A percentile compares a stretch with the other conserved stretches of the same genome.
These are phyloP conservation scores for Malbranchea zuffiana DNA, from an alignment of 2,329 filamentous ascomycete species.

Conservation along the genomic window DNA sequence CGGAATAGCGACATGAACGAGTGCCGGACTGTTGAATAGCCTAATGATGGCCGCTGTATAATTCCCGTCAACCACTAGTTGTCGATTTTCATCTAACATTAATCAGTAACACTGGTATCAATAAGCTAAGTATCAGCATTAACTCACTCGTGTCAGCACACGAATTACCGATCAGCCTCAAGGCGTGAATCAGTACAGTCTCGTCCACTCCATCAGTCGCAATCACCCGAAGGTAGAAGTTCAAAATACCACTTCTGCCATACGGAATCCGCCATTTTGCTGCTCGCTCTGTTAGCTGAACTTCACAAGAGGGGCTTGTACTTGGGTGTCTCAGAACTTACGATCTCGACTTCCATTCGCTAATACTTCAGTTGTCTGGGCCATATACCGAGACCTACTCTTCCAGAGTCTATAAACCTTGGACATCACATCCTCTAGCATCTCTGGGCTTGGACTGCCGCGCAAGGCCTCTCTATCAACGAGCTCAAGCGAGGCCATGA, in stretches of 20 bases:
- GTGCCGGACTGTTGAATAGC: slow-evolving; percentile 25
- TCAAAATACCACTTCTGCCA: slow-evolving; percentile 31
- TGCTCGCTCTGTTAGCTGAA: slow-evolving; percentile 14
- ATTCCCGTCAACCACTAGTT: slow-evolving; percentile 30
- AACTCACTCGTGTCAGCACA: slow-evolving; percentile 35
- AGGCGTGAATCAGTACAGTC: slow-evolving; percentile 29
- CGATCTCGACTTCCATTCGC: slow-evolving; percentile 35
- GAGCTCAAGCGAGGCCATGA: slow-evolving; percentile 23
- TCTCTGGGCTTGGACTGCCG: slow-evolving; percentile 17
- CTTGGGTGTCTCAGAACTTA: slow-evolving; percentile 23
- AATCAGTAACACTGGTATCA: slow-evolving; percentile 9
- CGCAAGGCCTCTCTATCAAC: slow-evolving; percentile 19
- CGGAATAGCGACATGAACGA: slow-evolving; percentile 32
- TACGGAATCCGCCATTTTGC: slow-evolving; percentile 31
- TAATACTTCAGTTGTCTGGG: slow-evolving; percentile 28
- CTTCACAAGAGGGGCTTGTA: background rate
- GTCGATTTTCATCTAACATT: slow-evolving; percentile 31
- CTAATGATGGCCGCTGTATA: slow-evolving; percentile 31
- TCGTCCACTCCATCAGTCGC: slow-evolving; percentile 22
- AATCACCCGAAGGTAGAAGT: slow-evolving; percentile 33
- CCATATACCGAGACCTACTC: slow-evolving; percentile 26
- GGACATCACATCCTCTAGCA: slow-evolving; percentile 21
- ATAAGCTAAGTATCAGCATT: background rate
- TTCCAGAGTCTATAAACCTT: slow-evolving; percentile 29
- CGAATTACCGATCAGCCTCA: slow-evolving; percentile 36